Evolutionary conservation across 805 yeast genomes (phyloP), one percentile per base, ranked within the genome.

Genomic region (Deakozyma indianensis): DNA sequence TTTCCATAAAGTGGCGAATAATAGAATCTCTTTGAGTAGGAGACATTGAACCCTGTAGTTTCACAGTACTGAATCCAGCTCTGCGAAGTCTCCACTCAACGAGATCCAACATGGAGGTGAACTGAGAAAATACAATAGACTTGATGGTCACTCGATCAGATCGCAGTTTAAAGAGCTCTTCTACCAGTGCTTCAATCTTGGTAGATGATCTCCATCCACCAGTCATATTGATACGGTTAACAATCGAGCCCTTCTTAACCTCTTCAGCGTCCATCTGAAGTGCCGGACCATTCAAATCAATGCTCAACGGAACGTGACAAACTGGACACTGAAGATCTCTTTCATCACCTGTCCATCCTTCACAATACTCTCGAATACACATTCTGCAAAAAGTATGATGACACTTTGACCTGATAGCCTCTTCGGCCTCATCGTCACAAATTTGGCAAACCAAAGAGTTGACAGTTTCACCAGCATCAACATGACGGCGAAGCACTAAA

Each of bases 361-460:
- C 96, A 42, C 82, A 76, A 57, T 92, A 92, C 62, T 94, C 98
- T 47, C 74, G 77, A 47, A 92, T 77, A 60, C 99, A 92, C 69
- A 92, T 70, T 23, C 99, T 74, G 60, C 99, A 92, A 59, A 92
- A 92, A 50, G 75, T 75, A 59, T 92, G 99, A 53, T 83, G 95
- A 61, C 99, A 92, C 58, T 82, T 84, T 2, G 95, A 82, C 61
- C 83, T 88, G 42, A 92, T 87, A 0, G 98, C 95, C 49, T 92
- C 99, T 62, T 92, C 97, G 0, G 97, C 96, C 62, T 88, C 96
- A 58, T 92, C 99, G 53, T 88, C 97, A 64, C 99, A 92, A 22
- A 92, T 60, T 53, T 85, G 94, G 59, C 99, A 92, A 38, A 92
- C 80, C 9, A 87, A 75, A 1, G 76, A 76, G 9, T 71, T 73